phyloP scores from a whole-genome alignment of 2,329 filamentous ascomycete genomes.

The Madurella fahalii region DNA sequence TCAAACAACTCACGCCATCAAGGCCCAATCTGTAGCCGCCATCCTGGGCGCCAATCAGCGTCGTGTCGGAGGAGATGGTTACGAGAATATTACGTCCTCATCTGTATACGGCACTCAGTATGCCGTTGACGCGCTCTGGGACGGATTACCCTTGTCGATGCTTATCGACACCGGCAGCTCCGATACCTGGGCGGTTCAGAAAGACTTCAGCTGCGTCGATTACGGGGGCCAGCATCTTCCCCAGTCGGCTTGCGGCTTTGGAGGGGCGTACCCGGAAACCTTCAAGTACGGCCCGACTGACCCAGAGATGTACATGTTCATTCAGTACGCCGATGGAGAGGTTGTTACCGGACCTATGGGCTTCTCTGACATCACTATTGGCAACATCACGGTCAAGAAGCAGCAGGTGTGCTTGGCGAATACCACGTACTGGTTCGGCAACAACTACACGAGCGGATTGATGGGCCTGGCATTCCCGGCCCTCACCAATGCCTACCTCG shows the following conservation, averaged over 20 bases:
- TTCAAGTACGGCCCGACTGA: conserved; percentile 38
- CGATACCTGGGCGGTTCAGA: conserved; percentile 46
- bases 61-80: conserved; percentile 25
- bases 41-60: conserved; percentile 31
- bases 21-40: conserved; percentile 27
- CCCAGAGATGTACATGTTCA: conserved; percentile 42
- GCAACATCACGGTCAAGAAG: conserved; percentile 40
- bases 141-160: conserved; percentile 28
- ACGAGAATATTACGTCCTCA: conserved; percentile 33
- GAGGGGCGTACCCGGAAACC: conserved; percentile 34
- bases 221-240: conserved; percentile 29
- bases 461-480: conserved; percentile 49
- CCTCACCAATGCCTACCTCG: conserved; percentile 46
- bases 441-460: conserved; percentile 49
- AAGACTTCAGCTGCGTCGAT: conserved; percentile 41
- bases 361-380: conserved; percentile 43
- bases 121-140: conserved; percentile 28
- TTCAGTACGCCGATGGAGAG: conserved; percentile 48
- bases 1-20: conserved; percentile 2
- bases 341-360: conserved; percentile 45
- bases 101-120: conserved; percentile 33
- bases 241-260: conserved; percentile 39
- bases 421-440: conserved; percentile 47
- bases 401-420: conserved; percentile 49
- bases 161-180: conserved; percentile 49